These are phyloP conservation scores for Sophora flavescens DNA, from an alignment of 306 rosid genomes.

Conservation along the genomic window DNA sequence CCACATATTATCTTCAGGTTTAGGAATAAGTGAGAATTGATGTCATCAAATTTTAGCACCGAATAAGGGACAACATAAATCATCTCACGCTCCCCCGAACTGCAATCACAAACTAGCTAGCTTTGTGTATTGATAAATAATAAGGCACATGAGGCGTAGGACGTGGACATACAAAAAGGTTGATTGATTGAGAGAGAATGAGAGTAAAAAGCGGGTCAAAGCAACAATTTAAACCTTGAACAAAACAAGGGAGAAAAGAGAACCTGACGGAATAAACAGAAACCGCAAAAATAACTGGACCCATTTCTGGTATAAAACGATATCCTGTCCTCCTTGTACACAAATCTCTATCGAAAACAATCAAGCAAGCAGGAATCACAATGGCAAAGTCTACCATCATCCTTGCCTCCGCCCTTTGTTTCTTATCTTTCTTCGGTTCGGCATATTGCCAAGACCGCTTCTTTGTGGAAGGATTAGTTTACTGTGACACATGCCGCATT, in stretches of 20 bases:
- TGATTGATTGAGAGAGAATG: not conserved
- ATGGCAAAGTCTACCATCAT: conserved; percentile 64
- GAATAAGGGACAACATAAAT: too few species aligned
- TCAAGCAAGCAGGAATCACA: not conserved
- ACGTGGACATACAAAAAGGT: not conserved
- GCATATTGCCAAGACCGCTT: conserved; percentile 11
- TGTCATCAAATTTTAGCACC: too few species aligned
- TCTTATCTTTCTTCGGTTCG: conserved; percentile 54
- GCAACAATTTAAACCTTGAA: conserved; percentile 29
- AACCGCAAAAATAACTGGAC: not conserved
- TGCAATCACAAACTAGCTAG: not conserved
- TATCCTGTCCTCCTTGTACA: not conserved
- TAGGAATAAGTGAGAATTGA: too few species aligned
- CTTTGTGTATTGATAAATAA: too few species aligned
- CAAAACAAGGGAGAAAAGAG: conserved; percentile 17
- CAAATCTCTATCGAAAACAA: not conserved
- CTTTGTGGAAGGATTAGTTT: conserved; percentile 70
- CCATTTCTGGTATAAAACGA: conserved; percentile 27
- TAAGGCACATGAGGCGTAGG: not conserved
- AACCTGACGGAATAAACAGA: conserved; percentile 23
- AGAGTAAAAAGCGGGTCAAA: conserved; percentile 47
- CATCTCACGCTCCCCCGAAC: too few species aligned
- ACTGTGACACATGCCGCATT: conserved; percentile 85
- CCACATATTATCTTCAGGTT: too few species aligned
- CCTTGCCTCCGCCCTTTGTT: conserved; percentile 64